Evolutionary conservation across 257 asterid species (phyloP).

Genomic region (Penstemon newberryi): DNA sequence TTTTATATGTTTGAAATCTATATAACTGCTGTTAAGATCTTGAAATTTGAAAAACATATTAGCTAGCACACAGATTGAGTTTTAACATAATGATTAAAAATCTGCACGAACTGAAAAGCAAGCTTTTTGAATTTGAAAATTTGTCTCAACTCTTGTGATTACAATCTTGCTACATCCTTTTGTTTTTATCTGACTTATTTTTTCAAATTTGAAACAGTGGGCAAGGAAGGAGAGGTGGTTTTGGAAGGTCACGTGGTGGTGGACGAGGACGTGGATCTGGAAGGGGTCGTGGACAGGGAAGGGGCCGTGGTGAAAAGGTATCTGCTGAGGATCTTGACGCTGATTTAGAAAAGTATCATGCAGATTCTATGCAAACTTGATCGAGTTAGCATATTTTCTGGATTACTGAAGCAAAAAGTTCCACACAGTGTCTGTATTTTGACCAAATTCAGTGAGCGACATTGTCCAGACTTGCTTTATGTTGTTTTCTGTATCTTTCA

Average conservation of each 20-base stretch:
- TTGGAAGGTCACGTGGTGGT: slow-evolving; percentile 50
- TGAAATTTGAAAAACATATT: too few species aligned
- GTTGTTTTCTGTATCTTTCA: slow-evolving; percentile 22
- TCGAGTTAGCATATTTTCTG: slow-evolving; percentile 13
- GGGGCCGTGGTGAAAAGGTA: slow-evolving; percentile 49
- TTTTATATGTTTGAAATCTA: too few species aligned
- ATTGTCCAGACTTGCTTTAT: slow-evolving; percentile 28
- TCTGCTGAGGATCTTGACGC: slow-evolving; percentile 81
- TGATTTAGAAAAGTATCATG: slow-evolving; percentile 70
- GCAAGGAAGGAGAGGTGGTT: slow-evolving; percentile 48
- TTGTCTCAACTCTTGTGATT: not conserved
- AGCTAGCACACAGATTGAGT: too few species aligned
- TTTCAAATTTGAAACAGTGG: slow-evolving; percentile 32
- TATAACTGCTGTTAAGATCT: too few species aligned
- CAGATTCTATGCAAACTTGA: slow-evolving; percentile 50
- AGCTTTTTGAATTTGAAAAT: not conserved
- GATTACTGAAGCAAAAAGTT: slow-evolving; percentile 16
- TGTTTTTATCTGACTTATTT: not conserved
- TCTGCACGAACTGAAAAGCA: too few species aligned
- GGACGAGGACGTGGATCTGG: slow-evolving; percentile 53
- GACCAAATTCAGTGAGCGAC: slow-evolving; percentile 23
- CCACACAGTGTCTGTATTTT: not conserved
- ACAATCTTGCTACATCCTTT: not conserved
- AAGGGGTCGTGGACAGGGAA: slow-evolving; percentile 43
- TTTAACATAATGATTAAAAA: too few species aligned